Evolutionary conservation across 192 early-diverging fungal genomes (phyloP).

Genomic region (Mortierella hygrophila): DNA sequence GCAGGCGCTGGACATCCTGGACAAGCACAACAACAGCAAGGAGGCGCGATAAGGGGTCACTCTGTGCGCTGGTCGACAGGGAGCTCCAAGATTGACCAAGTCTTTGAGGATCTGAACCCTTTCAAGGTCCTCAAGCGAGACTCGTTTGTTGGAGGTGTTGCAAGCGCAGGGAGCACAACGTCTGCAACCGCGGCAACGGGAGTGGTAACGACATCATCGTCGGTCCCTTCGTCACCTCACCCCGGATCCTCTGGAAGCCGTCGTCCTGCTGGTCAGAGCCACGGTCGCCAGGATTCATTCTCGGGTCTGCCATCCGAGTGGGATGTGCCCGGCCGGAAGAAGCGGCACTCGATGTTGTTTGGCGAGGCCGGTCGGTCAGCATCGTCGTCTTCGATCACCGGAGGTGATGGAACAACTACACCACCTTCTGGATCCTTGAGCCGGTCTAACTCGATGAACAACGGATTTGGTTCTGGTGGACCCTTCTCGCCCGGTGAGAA

Average conservation of each 20-base stretch:
- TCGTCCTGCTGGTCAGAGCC: neutral
- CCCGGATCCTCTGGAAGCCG: neutral
- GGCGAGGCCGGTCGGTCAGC: slow-evolving; percentile 23
- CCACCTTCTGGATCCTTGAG: neutral
- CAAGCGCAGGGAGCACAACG: neutral
- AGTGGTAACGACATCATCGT: slow-evolving; percentile 1
- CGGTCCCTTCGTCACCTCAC: neutral
- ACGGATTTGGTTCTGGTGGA: neutral
- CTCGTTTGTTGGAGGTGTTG: slow-evolving; percentile 4
- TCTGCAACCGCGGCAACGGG: neutral
- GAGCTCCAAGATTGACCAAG: slow-evolving; percentile 21
- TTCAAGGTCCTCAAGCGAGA: slow-evolving; percentile 24
- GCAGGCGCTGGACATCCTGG: slow-evolving; percentile 1
- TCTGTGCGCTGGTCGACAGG: slow-evolving; percentile 23
- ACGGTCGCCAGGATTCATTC: slow-evolving; percentile 19
- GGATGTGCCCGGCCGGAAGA: slow-evolving; percentile 24
- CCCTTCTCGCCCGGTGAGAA: neutral
- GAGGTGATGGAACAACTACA: neutral
- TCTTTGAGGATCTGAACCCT: slow-evolving; percentile 38
- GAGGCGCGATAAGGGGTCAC: neutral
- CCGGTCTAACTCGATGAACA: neutral
- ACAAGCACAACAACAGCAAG: neutral
- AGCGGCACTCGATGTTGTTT: slow-evolving; percentile 38
- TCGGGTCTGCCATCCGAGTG: slow-evolving; percentile 37
- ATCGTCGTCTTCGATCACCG: neutral